Evolutionary conservation across 257 asterid species (phyloP), one percentile per base, ranked within the genome.

Genomic region (Handroanthus guayacan): DNA sequence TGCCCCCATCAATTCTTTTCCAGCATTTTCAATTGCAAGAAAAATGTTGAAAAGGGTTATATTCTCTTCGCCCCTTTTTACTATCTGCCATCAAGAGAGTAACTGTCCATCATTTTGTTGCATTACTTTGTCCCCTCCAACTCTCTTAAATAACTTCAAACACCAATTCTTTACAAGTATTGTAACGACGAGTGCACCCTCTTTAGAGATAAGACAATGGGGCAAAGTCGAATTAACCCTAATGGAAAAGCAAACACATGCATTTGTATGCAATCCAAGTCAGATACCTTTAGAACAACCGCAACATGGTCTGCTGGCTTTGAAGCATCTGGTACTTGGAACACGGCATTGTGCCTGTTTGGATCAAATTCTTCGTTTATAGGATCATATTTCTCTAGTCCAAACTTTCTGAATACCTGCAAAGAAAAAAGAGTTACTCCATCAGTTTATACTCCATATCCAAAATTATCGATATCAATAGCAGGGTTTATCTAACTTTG

Each of bases 271-370:
- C 18, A 52, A 5, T 62, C 18, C 25, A 17, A 58, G 38, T 74
- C 18, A 69, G 39, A 65, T 85, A 95, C 99, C 99, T 95, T 95
- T 11, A 95, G 86, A 76, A 94, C 98, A 73, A 84, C 90, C 60
- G 94, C 97, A 61, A 95, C 92, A 47, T 73, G 89, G 36, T 82
- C 88, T 3, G 93, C 88, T 62, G 97, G 92, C 84, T 91, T 95
- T 44, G 96, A 86, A 84, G 97, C 87, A 79, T 91, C 97, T 5
- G 99, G 97, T 48, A 91, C 97, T 86, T 95, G 97, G 81, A 93
- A 95, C 58, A 90, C 93, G 5, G 99, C 99, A 47, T 85, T 90
- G 55, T 93, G 98, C 90, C 96, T 88, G 84, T 93, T 90, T 25
- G 98, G 99, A 75, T 95, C 96, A 72, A 95, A 95, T 83, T 91